These are phyloP conservation scores for Falciphora oryzae DNA, from an alignment of 2,329 filamentous ascomycete species.

Conservation along the genomic window DNA sequence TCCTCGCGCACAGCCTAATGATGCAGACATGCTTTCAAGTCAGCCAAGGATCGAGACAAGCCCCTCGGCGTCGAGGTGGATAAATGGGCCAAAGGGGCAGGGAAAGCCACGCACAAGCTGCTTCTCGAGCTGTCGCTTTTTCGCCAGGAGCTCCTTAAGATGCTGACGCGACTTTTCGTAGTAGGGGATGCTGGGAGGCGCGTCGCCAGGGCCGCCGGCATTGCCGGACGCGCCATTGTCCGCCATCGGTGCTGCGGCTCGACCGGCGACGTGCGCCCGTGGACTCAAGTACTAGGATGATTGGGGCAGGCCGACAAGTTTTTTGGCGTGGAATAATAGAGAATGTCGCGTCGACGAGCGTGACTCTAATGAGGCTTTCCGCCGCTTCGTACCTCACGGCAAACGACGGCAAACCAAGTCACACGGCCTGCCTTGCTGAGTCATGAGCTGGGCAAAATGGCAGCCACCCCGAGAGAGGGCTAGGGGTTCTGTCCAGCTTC, in stretches of 20 bases:
- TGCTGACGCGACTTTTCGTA: conserved; percentile 68
- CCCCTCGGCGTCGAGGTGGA: not conserved
- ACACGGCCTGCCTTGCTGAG: not conserved
- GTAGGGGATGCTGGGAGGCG: conserved; percentile 50
- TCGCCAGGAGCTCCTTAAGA: conserved; percentile 59
- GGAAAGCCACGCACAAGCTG: conserved; percentile 22
- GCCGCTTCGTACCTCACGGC: not conserved
- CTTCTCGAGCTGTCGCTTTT: conserved; percentile 50
- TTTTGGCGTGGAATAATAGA: not conserved
- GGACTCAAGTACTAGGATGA: not conserved
- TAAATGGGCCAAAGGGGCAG: conserved; percentile 14
- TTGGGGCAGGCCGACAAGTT: not conserved
- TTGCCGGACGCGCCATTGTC: conserved; percentile 16
- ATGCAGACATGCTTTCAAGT: not conserved
- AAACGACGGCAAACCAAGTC: not conserved
- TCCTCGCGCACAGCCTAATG: conserved; percentile 51
- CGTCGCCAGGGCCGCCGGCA: conserved; percentile 28
- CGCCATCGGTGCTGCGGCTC: conserved; percentile 1
- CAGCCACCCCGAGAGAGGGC: not conserved
- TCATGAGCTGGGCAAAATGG: not conserved
- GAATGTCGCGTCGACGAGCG: not conserved
- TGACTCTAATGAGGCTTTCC: not conserved
- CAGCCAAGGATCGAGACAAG: not conserved
- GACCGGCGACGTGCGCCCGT: too few relatives aligned
- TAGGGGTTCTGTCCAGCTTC: too few relatives aligned